A percentile compares a stretch with the other conserved stretches of the same genome.
phyloP scores from a whole-genome alignment of 768 basidiomycete species.

The Naganishia onofrii region DNA sequence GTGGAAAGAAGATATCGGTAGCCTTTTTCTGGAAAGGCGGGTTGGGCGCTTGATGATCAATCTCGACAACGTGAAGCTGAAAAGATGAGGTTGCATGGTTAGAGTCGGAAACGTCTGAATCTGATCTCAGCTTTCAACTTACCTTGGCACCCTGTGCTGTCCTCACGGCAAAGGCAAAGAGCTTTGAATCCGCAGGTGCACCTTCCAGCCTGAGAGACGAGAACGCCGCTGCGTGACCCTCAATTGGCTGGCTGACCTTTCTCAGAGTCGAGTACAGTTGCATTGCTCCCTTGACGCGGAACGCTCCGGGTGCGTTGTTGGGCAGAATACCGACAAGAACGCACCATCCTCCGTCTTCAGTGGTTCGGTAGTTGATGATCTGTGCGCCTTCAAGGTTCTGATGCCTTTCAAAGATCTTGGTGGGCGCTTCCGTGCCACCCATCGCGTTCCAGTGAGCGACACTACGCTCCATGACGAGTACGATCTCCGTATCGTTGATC shows the following conservation, averaged over 20 bases:
- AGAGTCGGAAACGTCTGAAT: neutral
- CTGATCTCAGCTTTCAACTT: conserved; percentile 42
- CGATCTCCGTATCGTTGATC: conserved; percentile 85
- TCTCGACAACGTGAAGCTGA: conserved; percentile 96
- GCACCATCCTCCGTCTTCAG: conserved; percentile 93
- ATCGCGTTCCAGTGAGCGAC: conserved; percentile 81
- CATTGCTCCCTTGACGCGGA: conserved; percentile 99
- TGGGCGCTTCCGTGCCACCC: conserved; percentile 49
- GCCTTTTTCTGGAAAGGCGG: conserved; percentile 94
- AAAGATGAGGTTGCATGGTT: conserved; percentile 15
- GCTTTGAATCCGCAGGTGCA: conserved; percentile 75
- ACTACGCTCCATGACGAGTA: conserved; percentile 88
- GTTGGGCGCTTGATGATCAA: conserved; percentile 89
- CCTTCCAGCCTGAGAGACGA: conserved; percentile 89
- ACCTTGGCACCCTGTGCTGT: conserved; percentile 99
- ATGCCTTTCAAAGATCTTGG: conserved; percentile 78
- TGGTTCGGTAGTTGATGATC: conserved; percentile 96
- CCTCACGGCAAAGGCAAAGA: conserved; percentile 92
- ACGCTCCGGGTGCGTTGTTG: conserved; percentile 64
- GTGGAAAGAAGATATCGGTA: conserved; percentile 98
- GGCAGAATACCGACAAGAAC: conserved; percentile 92
- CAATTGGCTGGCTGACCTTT: conserved; percentile 93
- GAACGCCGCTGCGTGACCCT: conserved; percentile 96
- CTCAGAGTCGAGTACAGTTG: conserved; percentile 92
- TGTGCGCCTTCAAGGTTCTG: conserved; percentile 88